Conservation (phyloP, 768 basidiomycete species). For the Podaxis carcinomalis region DNA sequence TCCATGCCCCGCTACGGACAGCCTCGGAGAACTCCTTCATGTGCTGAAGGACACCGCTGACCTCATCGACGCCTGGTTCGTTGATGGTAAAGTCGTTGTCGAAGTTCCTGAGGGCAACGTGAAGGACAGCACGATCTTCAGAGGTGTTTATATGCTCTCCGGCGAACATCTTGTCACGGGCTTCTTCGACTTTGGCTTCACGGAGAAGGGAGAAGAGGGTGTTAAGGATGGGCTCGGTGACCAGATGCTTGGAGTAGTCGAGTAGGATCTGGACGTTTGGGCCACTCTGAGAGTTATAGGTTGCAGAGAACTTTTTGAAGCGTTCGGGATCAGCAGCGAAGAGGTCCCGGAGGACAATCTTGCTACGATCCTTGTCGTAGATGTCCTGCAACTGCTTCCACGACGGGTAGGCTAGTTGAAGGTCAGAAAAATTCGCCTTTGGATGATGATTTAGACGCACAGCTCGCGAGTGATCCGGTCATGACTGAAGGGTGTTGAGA, state of each 20-base stretch:
- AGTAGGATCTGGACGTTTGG: conserved; percentile 79
- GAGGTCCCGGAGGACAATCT: conserved; percentile 87
- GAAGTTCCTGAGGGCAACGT: conserved; percentile 85
- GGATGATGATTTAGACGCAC: background rate
- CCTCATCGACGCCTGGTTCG: conserved; percentile 82
- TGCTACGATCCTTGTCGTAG: conserved; percentile 66
- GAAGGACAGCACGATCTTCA: conserved; percentile 94
- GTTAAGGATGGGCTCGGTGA: conserved; percentile 79
- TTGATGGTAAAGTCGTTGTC: conserved; percentile 64
- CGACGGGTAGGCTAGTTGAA: conserved; percentile 68
- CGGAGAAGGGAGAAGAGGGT: conserved; percentile 75
- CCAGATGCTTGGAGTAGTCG: conserved; percentile 96
- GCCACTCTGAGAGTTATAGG: conserved; percentile 65
- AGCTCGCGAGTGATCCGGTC: conserved; percentile 5
- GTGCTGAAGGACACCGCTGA: conserved; percentile 78
- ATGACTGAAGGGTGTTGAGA: background rate
- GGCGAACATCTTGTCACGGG: conserved; percentile 89
- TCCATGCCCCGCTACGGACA: conserved; percentile 86
- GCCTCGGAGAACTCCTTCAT: conserved; percentile 87
- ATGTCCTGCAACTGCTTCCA: conserved; percentile 91
- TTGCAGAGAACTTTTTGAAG: conserved; percentile 79
- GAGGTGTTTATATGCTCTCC: conserved; percentile 99
- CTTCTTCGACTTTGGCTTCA: conserved; percentile 82
- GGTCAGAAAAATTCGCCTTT: background rate
- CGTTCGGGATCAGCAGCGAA: conserved; percentile 86